These are phyloP conservation scores for Starmerella powellii DNA, from an alignment of 805 yeast genomes.

Conservation along the genomic window DNA sequence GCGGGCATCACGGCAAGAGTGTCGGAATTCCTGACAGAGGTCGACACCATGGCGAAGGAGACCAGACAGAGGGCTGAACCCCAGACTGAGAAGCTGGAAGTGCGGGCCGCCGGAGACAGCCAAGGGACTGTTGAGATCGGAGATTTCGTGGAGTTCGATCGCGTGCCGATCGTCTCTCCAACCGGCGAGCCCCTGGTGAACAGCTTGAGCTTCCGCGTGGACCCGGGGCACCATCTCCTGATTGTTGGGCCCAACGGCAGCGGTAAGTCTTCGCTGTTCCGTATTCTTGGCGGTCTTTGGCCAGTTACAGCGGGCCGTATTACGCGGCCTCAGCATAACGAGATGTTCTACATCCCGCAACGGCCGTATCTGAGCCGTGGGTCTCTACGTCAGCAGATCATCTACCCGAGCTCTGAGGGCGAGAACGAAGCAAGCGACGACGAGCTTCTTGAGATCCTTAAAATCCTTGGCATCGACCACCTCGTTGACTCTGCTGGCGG, in stretches of 20 bases:
- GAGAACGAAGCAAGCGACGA: conserved; percentile 32
- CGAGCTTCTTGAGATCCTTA: conserved; percentile 28
- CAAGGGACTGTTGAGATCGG: background rate
- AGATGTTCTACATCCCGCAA: conserved; percentile 82
- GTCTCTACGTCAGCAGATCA: conserved; percentile 72
- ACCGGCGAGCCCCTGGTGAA: conserved; percentile 60
- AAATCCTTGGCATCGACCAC: conserved; percentile 29
- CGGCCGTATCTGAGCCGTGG: conserved; percentile 77
- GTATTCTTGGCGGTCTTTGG: conserved; percentile 90
- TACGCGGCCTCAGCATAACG: conserved; percentile 50
- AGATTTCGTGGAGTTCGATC: conserved; percentile 50
- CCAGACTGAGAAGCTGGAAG: too few relatives aligned
- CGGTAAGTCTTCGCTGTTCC: conserved; percentile 84
- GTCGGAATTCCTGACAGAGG: conserved; percentile 51
- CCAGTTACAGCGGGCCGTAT: conserved; percentile 51
- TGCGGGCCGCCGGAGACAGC: too few relatives aligned
- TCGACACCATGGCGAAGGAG: conserved; percentile 35
- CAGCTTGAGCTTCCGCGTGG: conserved; percentile 55
- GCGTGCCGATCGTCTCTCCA: conserved; percentile 79
- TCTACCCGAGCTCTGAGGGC: conserved; percentile 66
- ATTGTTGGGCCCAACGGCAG: conserved; percentile 96
- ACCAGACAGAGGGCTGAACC: background rate
- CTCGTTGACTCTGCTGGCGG: conserved; percentile 36
- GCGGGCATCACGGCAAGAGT: conserved; percentile 72
- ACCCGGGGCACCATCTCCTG: conserved; percentile 71